phyloP scores from a whole-genome alignment of 139 green algal genomes.

The Trebouxia sp. region DNA sequence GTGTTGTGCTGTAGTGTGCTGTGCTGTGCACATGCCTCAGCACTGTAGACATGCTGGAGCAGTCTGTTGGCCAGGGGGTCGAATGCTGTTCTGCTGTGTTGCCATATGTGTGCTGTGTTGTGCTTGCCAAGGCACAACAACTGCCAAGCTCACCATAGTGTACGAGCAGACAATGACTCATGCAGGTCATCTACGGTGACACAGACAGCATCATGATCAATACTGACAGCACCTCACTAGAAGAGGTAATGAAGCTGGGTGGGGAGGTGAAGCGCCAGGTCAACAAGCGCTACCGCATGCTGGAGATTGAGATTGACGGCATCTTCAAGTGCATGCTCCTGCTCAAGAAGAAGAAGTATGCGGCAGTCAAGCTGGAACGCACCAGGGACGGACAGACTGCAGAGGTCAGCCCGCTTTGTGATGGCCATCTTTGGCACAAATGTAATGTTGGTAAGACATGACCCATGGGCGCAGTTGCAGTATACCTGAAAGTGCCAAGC shows the following conservation, averaged over 20 bases:
- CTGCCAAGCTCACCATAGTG: too few species aligned
- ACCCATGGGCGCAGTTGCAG: too few species aligned
- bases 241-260: conserved; percentile 68
- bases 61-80: conserved; percentile 68
- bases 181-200: conserved; percentile 96
- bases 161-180: background rate
- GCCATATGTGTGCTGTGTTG: too few species aligned
- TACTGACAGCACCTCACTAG: conserved; percentile 70
- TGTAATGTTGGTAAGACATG: too few species aligned
- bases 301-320: conserved; percentile 98
- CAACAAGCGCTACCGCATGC: conserved; percentile 82
- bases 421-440: too few species aligned
- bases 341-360: conserved; percentile 99
- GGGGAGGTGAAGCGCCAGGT: conserved; percentile 44
- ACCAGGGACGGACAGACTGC: conserved; percentile 43
- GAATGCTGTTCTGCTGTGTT: too few species aligned
- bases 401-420: conserved; percentile 50
- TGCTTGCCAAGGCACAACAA: too few species aligned
- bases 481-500: too few species aligned
- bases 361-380: conserved; percentile 84
- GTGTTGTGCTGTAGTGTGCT: too few species aligned
- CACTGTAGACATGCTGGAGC: conserved; percentile 93
- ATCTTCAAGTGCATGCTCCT: conserved; percentile 96
- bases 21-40: too few species aligned
- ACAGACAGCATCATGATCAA: conserved; percentile 98